These are phyloP conservation scores for Lotus japonicus DNA, from an alignment of 306 rosid species.

Conservation along the genomic window DNA sequence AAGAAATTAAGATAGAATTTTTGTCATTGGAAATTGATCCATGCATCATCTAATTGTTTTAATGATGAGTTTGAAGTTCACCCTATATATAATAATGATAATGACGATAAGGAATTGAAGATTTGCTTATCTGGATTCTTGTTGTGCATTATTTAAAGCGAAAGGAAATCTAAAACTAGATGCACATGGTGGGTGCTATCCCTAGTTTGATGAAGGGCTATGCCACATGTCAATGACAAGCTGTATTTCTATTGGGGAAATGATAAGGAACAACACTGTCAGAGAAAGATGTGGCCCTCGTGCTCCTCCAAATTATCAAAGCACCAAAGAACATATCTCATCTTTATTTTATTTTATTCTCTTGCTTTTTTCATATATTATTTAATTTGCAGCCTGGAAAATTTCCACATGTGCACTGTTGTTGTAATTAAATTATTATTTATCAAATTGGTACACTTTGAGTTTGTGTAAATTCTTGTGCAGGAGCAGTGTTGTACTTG, in stretches of 20 bases:
- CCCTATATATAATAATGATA: neutral
- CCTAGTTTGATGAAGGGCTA: neutral
- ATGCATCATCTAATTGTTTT: neutral
- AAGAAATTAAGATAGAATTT: neutral
- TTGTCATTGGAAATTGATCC: neutral
- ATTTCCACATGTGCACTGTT: slow-evolving; percentile 12
- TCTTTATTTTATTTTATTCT: neutral
- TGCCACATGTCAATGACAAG: slow-evolving; percentile 33
- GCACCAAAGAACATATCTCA: neutral
- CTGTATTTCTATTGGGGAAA: slow-evolving; percentile 18
- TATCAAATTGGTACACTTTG: neutral
- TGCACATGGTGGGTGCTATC: slow-evolving; percentile 32
- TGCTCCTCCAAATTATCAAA: slow-evolving; percentile 5
- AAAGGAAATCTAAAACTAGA: slow-evolving; percentile 26
- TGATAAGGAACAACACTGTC: slow-evolving; percentile 27
- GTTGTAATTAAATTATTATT: neutral
- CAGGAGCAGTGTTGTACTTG: neutral
- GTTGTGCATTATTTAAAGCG: slow-evolving; percentile 8
- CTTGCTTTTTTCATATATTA: neutral
- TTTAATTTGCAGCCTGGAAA: neutral
- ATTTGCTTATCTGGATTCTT: slow-evolving; percentile 11
- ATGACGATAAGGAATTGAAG: neutral
- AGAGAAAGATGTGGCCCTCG: slow-evolving; percentile 21
- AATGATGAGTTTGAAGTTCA: neutral
- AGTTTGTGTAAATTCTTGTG: neutral